Percentiles rank a stretch among this genome's conserved stretches.
Conservation (phyloP, 495 filamentous ascomycete genomes). For the Xylaria cubensis region DNA sequence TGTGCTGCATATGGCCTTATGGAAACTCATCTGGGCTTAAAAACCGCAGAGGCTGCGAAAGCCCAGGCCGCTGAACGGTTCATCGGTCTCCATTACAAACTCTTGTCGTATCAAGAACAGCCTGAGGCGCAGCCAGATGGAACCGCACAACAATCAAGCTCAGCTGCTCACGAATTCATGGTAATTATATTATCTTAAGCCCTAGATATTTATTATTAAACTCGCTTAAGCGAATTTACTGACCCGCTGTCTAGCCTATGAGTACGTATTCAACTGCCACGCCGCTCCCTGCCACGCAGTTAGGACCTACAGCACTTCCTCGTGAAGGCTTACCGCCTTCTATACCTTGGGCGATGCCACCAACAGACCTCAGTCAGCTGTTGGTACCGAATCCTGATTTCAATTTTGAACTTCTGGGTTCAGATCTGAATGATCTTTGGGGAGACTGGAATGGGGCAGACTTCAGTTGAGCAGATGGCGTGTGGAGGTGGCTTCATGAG, state of each 20-base stretch:
- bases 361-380: constrained; percentile 31
- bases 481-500: neutral
- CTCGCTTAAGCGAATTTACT: neutral
- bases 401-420: constrained; percentile 42
- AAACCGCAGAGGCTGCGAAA: constrained; percentile 40
- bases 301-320: constrained; percentile 28
- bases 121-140: constrained; percentile 26
- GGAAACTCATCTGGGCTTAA: constrained; percentile 44
- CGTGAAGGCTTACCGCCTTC: constrained; percentile 35
- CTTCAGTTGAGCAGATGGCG: constrained; percentile 24
- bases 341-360: constrained; percentile 39
- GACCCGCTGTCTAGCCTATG: constrained; percentile 32
- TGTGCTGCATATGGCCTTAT: constrained; percentile 42
- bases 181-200: constrained; percentile 19
- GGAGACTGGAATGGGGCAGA: constrained; percentile 38
- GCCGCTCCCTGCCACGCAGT: constrained; percentile 28
- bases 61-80: constrained; percentile 40
- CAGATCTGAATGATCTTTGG: constrained; percentile 43
- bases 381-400: constrained; percentile 38
- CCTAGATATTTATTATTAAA: neutral
- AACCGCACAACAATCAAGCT: constrained; percentile 30
- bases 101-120: constrained; percentile 48
- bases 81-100: constrained; percentile 42
- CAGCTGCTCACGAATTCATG: constrained; percentile 31
- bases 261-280: constrained; percentile 31